Base-by-base conservation (phyloP, 2,329 filamentous ascomycete species). In the Aspergillus fructus region DNA sequence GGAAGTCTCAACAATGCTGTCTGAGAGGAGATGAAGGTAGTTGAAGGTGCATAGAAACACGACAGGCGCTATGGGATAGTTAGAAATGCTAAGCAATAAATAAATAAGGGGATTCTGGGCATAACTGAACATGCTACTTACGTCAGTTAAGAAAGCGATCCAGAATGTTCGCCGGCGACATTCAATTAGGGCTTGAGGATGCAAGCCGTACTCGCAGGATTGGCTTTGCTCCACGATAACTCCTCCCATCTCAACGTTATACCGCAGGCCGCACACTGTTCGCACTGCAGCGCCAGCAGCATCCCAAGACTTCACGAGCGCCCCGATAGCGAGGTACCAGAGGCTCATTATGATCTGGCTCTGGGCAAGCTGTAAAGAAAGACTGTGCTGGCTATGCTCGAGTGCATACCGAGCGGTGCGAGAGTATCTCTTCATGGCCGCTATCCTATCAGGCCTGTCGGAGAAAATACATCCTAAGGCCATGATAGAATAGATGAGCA, bases 151-250 rank as follows among this genome's bases (percentile, higher is more conserved):
- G 63, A 87, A 89, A 51, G 85, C 82, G 27, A 85, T 84, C 88
- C 88, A 92, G 66, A 90, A 88, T 0, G 87, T 90, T 55, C 89
- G 80, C 61, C 88, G 81, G 59, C 85, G 81, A 64, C 86, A 87
- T 72, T 92, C 89, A 23, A 82, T 81, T 63, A 87, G 82, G 30
- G 83, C 84, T 49, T 74, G 72, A 56, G 78, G 80, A 63, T 81
- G 83, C 61, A 89, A 78, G 19, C 80, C 83, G 65, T 85, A 86
- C 4, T 85, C 84, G 53, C 79, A 82, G 0, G 67, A 66, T n/a
- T 73, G 66, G 13, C 74, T 73, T 49, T 82, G 80, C 2, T 74
- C 71, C 5, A 81, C 66, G 68, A 77, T 59, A 73, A 83, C 71
- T 11, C 80, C 69, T 7, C 79, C 79, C 53, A 79, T 66, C 67